phyloP scores from a whole-genome alignment of 2,329 filamentous ascomycete species.

The Penicillium brasilianum region DNA sequence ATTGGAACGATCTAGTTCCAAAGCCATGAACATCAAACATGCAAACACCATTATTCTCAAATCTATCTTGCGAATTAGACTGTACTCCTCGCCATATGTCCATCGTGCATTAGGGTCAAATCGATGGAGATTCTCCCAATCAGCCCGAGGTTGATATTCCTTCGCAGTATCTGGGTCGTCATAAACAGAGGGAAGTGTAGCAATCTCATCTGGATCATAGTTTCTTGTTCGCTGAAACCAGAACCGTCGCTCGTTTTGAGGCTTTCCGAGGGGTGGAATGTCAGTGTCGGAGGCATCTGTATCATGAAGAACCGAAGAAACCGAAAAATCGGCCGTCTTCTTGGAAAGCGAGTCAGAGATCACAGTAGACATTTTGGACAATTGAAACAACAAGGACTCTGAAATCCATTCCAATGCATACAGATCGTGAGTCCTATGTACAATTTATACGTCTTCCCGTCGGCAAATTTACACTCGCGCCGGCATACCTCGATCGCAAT shows the following conservation, averaged over 20 bases:
- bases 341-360: conserved; percentile 3
- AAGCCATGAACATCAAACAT: conserved; percentile 64
- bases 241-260: conserved; percentile 31
- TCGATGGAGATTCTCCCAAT: conserved; percentile 46
- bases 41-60: conserved; percentile 31
- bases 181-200: conserved; percentile 53
- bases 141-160: conserved; percentile 36
- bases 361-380: conserved; percentile 10
- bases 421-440: neutral
- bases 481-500: neutral
- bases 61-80: conserved; percentile 28
- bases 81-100: conserved; percentile 31
- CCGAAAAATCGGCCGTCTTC: conserved; percentile 5
- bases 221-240: conserved; percentile 36
- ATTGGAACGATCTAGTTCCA: conserved; percentile 65
- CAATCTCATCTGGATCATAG: conserved; percentile 37
- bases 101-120: conserved; percentile 35
- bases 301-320: neutral
- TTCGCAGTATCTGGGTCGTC: conserved; percentile 51
- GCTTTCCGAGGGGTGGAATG: conserved; percentile 21
- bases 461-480: neutral
- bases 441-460: neutral
- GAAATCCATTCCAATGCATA: neutral
- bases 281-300: conserved; percentile 11
- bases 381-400: neutral